Evolutionary conservation across 106 monocot species (phyloP).

Genomic region (Acorus calamus): DNA sequence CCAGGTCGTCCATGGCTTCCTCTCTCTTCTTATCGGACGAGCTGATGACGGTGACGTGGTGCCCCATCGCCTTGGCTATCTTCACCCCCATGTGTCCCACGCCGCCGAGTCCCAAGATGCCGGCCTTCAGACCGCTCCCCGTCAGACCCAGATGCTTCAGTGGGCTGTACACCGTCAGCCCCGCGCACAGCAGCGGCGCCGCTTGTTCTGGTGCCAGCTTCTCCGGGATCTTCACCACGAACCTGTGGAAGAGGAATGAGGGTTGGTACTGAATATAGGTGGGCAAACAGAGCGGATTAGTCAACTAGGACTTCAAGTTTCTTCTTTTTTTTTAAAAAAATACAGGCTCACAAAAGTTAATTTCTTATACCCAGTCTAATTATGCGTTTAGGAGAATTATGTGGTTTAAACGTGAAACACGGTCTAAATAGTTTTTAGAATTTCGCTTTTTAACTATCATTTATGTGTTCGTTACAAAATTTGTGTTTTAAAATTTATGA

Average conservation of each 20-base stretch:
- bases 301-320: no score
- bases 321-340: no score
- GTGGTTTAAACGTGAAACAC: no score
- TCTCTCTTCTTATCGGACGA: conserved; percentile 69
- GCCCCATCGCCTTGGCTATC: conserved; percentile 93
- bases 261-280: no score
- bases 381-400: no score
- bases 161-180: conserved; percentile 93
- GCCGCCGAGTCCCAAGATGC: conserved; percentile 79
- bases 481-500: no score
- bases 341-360: no score
- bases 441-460: no score
- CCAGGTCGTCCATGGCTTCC: conserved; percentile 74
- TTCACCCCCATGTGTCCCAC: conserved; percentile 98
- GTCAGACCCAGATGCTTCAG: conserved; percentile 62
- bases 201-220: conserved; percentile 80
- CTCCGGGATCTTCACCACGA: conserved; percentile 74
- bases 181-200: conserved; percentile 89
- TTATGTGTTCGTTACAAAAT: no score
- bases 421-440: no score
- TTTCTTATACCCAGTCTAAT: no score
- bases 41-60: conserved; percentile 96
- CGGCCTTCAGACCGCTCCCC: conserved; percentile 42
- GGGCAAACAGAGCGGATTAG: no score
- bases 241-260: conserved; percentile 22